Evolutionary conservation across 75 land plant species (phyloP), one percentile per base, ranked within the genome.

Genomic region (Picea sitchensis): DNA sequence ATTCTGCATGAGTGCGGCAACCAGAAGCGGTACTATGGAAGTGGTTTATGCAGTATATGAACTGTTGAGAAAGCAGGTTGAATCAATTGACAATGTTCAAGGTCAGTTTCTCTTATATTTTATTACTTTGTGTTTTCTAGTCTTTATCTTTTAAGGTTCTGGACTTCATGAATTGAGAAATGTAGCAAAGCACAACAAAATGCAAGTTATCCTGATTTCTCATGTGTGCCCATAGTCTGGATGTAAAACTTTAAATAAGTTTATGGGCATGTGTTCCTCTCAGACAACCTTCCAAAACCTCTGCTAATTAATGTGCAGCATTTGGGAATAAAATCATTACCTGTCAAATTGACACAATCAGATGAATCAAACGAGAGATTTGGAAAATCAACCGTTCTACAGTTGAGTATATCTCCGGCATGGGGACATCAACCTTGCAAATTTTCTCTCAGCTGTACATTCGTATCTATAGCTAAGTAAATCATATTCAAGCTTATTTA

Each of bases 1-100:
- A 59, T 82, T 87, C 59, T 91, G 92, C 87, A 96, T 94, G 83
- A 96, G 99, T 86, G 99, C 99, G 64, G 85, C 84, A 5, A 89
- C 86, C 17, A 82, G 83, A 72, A 84, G 91, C 74, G 97, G 97
- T 34, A 91, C 93, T 21, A 81, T 83, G 83, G 90, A 90, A 26
- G 90, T 96, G 41, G 82, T 94, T 64, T 76, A 69, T 69, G 88
- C 89, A 73, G 97, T 94, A 36, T 87, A 89, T 82, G 80, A 91
- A 68, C 89, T 90, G 61, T 86, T 96, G 44, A 76, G 74, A 18
- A 32, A 81, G 57, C 81, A 81, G 31, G 54, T 30, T 77, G 80
- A 72, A 82, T 44, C 54, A 75, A 14, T 21, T 59, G 32, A 0
- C 17, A 75, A 47, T 12, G 11, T 18, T 65, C 69, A 65, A 36